Evolutionary conservation across 176 grass and related monocot species (phyloP).

Genomic region (Dendrocalamus sinicus): DNA sequence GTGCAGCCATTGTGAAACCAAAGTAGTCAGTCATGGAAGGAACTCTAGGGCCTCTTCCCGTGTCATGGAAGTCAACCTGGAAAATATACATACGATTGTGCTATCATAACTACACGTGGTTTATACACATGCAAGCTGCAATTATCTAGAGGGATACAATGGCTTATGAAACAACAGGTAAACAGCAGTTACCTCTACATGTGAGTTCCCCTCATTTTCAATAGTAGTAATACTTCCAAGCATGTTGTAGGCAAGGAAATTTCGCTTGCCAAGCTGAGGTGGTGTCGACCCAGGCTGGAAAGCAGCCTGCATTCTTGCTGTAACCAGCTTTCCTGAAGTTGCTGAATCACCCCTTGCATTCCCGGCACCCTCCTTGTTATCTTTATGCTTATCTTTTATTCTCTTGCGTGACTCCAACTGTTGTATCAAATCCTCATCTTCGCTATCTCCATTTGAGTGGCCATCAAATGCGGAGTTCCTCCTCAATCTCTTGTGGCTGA

Average conservation of each 20-base stretch:
- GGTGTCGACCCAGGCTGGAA: constrained; percentile 91
- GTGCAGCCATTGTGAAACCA: constrained; percentile 95
- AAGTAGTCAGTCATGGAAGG: constrained; percentile 97
- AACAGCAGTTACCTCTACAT: constrained; percentile 66
- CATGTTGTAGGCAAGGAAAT: constrained; percentile 92
- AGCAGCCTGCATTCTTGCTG: constrained; percentile 68
- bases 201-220: constrained; percentile 85
- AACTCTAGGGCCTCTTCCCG: constrained; percentile 92
- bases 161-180: constrained; percentile 13
- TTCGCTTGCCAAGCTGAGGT: constrained; percentile 62
- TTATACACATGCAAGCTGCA: constrained; percentile 17
- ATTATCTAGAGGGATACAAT: neutral
- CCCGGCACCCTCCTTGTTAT: constrained; percentile 35
- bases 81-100: constrained; percentile 36
- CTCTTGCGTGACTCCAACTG: constrained; percentile 69
- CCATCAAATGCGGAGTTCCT: constrained; percentile 50
- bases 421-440: constrained; percentile 62
- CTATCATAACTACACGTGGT: neutral
- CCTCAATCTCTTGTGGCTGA: constrained; percentile 59
- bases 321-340: constrained; percentile 50
- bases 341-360: constrained; percentile 55
- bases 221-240: constrained; percentile 87
- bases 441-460: constrained; percentile 57
- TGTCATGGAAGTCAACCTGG: constrained; percentile 97
- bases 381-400: constrained; percentile 54